Base-by-base conservation (phyloP, 2,329 filamentous ascomycete genomes). In the Aspergillus proliferans region DNA sequence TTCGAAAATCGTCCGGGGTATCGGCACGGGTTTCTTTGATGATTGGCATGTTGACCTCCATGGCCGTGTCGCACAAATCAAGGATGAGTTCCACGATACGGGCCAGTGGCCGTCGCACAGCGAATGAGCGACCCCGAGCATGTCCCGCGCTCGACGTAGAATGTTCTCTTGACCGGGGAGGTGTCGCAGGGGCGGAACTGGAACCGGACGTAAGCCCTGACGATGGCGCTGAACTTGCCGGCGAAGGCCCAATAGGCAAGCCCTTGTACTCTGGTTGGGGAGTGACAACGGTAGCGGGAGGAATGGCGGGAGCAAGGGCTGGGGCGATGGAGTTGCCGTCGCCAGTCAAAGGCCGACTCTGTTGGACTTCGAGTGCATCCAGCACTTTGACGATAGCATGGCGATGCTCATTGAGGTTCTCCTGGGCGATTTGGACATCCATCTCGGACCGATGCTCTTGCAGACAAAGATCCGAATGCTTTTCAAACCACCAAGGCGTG, bases 401-500 rank as follows among this genome's bases (percentile, higher is more conserved):
- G 5, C 93, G 86, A 70, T 98, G 93, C 63, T 98, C 93, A 6
- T 85, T 87, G 44, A 98, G 75, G 53, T 83, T 89, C 64, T 98
- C 93, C 63, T 98, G 93, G 5, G 91, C 84, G 77, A 97, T 86
- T 66, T 98, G 92, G 3, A 98, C 90, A 60, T 97, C 92, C 88
- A 96, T 94, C 67, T 98, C 93, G 0, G 93, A 92, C 46, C 87
- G 85, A 65, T 98, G 93, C 66, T 98, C 93, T 66, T 97, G 91
- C 48, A 96, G 76, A 64, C 93, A 98, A 18, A 97, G 75, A 61
- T 98, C 94, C 2, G 92, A 95, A 67, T 98, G 93, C 69, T 97
- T 98, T 71, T 98, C 93, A 60, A 98, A 98, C 94, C 93, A 98
- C 93, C 93, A 98, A 0, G 92, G 90, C 4, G 89, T 89, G 52